Percentiles rank a stretch among this genome's conserved stretches.
Conservation (phyloP, 768 basidiomycete species). For the Symmetrospora coprosmae region DNA sequence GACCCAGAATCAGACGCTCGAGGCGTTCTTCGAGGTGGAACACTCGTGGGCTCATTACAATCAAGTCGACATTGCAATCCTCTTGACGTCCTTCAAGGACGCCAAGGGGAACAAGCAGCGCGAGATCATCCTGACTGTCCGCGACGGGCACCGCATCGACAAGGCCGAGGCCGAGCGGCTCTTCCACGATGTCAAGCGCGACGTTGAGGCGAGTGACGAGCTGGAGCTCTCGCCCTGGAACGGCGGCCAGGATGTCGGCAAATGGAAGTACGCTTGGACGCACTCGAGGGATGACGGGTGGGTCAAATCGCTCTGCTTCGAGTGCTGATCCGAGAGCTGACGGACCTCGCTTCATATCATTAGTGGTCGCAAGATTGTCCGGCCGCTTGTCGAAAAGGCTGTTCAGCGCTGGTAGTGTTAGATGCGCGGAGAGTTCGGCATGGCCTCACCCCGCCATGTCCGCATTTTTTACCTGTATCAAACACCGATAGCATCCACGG, state of each 20-base stretch:
- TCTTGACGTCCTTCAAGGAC: conserved; percentile 13
- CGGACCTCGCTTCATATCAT: no score
- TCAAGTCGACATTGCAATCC: conserved; percentile 11
- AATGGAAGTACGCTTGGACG: conserved; percentile 10
- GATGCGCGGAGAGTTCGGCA: no score
- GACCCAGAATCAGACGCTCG: conserved; percentile 5
- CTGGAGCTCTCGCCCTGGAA: not conserved
- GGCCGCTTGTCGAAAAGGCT: conserved; percentile 15
- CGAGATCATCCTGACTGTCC: conserved; percentile 16
- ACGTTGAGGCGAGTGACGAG: conserved; percentile 15
- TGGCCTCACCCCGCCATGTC: no score
- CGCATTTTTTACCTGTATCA: conserved; percentile 66
- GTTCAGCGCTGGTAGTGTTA: conserved; percentile 41
- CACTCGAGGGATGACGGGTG: conserved; percentile 2
- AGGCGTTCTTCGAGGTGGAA: conserved; percentile 11
- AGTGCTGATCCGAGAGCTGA: no score
- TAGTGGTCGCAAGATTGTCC: conserved; percentile 9
- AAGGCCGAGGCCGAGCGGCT: conserved; percentile 6
- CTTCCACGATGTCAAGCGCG: conserved; percentile 10
- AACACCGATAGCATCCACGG: no score
- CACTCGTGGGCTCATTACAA: conserved; percentile 11
- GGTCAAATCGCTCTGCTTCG: no score
- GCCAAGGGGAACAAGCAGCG: not conserved
- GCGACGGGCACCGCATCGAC: conserved; percentile 6
- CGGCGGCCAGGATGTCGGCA: not conserved